Base-by-base conservation (phyloP, 2,329 filamentous ascomycete species). In the Aphanoascus verrucosus region DNA sequence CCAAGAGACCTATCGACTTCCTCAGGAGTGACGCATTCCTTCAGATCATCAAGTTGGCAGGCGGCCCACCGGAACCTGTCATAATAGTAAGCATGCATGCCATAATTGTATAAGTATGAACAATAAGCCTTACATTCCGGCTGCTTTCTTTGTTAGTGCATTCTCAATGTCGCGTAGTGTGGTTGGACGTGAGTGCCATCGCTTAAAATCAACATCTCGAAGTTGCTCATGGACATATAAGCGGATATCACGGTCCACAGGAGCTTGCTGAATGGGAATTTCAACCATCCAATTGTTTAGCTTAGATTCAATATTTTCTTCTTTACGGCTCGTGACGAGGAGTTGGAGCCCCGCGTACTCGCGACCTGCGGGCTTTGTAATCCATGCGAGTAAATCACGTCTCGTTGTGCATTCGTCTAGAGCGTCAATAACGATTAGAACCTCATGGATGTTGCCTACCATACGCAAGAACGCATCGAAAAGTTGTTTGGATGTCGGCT, bases 61-160 rank as follows among this genome's bases (percentile, higher is more conserved):
- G 55, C 55, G 12, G 59, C 62, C 62, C 60, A 64, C 11, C 61
- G 56, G 56, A 65, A 64, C 61, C 60, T 64, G 43, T 14, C 2
- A 31, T 49, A 2, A 20, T 15, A 12, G 46, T 38, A 8, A 20
- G 17, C 15, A 34, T 37, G 28, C 46, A 34, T 9, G 40, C 3
- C 7, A 28, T 28, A 28, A 28, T 28, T 4, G 7, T 28, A 28
- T 3, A 28, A 7, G 7, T 28, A 28, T 28, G 23, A 7, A 7
- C 23, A 28, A 28, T 28, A 3, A 28, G 7, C 7, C 23, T 28
- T 28, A 28, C 23, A 28, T 28, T 28, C 23, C 23, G 3, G 3
- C 7, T 4, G 23, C 23, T 28, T 7, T 28, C 23, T 28, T 7
- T 28, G 23, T 28, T 4, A 28, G 23, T 4, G 3, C 23, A 28